phyloP scores from a whole-genome alignment of 2,329 filamentous ascomycete species.

The Thielaviopsis euricoi region DNA sequence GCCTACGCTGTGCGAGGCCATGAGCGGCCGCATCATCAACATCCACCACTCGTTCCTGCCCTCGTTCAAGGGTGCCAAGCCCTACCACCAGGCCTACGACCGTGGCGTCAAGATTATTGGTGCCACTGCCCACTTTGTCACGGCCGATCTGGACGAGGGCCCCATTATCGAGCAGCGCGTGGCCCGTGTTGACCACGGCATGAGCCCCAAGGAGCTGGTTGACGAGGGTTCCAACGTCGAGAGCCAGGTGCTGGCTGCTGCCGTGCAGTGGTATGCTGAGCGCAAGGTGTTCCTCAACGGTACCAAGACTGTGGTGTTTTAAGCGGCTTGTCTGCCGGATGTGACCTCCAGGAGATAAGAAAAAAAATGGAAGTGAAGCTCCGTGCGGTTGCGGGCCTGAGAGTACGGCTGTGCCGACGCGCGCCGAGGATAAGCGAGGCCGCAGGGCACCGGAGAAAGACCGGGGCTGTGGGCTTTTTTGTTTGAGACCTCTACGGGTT shows the following conservation, averaged over 20 bases:
- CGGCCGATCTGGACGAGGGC: conserved; percentile 69
- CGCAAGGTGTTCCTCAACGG: conserved; percentile 62
- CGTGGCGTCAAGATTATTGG: conserved; percentile 80
- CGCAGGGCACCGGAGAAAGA: neutral
- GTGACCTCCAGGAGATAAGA: neutral
- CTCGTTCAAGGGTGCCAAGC: conserved; percentile 75
- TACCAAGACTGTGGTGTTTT: conserved; percentile 63
- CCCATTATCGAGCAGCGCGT: conserved; percentile 81
- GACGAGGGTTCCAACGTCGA: conserved; percentile 73
- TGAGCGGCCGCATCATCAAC: conserved; percentile 72
- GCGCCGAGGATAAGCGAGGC: neutral
- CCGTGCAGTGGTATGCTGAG: conserved; percentile 74
- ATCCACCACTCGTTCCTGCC: conserved; percentile 82
- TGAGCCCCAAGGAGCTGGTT: conserved; percentile 60
- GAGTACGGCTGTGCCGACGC: neutral
- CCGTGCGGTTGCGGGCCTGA: neutral
- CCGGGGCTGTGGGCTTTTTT: neutral
- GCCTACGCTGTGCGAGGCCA: conserved; percentile 51
- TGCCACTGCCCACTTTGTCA: conserved; percentile 74
- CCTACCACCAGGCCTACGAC: conserved; percentile 77
- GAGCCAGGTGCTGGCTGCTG: conserved; percentile 64
- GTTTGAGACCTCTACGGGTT: no score
- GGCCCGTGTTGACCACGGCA: conserved; percentile 56
- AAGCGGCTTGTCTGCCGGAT: neutral
- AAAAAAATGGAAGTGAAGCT: neutral